Evolutionary conservation across 2,329 filamentous ascomycete genomes (phyloP).

Genomic region (Immersiporthe knoxdaviesiana): DNA sequence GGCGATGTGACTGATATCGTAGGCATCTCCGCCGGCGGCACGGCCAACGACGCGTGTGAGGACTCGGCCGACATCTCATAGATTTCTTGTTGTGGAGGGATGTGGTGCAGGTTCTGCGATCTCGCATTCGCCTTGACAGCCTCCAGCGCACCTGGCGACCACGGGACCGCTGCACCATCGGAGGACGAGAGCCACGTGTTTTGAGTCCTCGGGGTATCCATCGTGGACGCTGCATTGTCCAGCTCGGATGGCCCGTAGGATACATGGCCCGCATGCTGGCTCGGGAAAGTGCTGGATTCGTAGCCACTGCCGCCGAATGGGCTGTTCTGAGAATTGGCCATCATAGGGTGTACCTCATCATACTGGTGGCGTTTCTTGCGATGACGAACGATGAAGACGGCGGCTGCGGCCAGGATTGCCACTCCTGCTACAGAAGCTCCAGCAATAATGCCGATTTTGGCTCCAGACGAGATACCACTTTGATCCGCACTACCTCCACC

Average conservation of each 20-base stretch:
- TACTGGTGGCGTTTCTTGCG: constrained; percentile 30
- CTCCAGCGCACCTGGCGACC: constrained; percentile 24
- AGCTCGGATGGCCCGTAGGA: constrained; percentile 16
- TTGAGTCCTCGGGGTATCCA: background rate
- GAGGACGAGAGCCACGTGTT: constrained; percentile 19
- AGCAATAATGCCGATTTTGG: constrained; percentile 37
- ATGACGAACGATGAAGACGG: constrained; percentile 35
- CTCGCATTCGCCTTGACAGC: constrained; percentile 11
- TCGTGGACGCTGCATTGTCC: constrained; percentile 16
- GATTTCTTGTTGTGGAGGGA: constrained; percentile 27
- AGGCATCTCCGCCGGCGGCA: constrained; percentile 36
- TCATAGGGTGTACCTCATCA: constrained; percentile 39
- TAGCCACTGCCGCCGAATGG: constrained; percentile 10
- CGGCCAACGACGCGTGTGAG: constrained; percentile 9
- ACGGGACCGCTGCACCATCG: constrained; percentile 19
- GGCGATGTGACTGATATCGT: constrained; percentile 29
- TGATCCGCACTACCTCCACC: constrained; percentile 8
- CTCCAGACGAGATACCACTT: constrained; percentile 33
- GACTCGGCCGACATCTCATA: constrained; percentile 28
- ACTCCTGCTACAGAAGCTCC: constrained; percentile 33
- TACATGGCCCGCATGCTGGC: constrained; percentile 9
- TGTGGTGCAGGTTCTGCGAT: constrained; percentile 22
- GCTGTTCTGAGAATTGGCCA: constrained; percentile 30
- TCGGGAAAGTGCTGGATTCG: background rate
- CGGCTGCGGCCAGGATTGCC: constrained; percentile 30